Evolutionary conservation across 768 basidiomycete species (phyloP).

Genomic region (Tricholomella constricta): DNA sequence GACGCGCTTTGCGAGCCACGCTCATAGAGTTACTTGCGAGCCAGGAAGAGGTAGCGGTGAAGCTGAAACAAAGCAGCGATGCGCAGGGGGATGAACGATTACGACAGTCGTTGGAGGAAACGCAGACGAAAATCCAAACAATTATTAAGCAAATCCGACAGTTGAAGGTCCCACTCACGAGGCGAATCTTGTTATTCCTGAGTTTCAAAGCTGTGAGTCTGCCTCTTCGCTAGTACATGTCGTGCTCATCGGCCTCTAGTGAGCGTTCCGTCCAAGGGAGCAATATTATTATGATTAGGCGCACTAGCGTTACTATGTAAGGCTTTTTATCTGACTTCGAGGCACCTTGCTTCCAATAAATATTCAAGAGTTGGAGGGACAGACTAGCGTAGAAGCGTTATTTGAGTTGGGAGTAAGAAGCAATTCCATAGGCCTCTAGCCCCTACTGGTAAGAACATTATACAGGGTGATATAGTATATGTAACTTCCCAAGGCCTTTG

Average conservation of each 20-base stretch:
- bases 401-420: too few species aligned
- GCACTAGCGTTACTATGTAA: too few species aligned
- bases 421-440: too few species aligned
- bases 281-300: too few species aligned
- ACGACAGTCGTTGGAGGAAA: slow-evolving; percentile 7
- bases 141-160: slow-evolving; percentile 6
- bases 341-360: too few species aligned
- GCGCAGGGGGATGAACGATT: slow-evolving; percentile 3
- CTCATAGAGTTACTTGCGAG: background rate
- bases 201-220: background rate
- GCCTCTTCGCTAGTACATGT: background rate
- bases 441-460: too few species aligned
- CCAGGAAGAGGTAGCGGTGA: slow-evolving; percentile 2
- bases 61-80: background rate
- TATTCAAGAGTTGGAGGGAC: too few species aligned
- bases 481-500: too few species aligned
- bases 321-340: too few species aligned
- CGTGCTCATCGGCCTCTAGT: background rate
- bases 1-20: background rate
- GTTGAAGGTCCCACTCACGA: slow-evolving; percentile 5
- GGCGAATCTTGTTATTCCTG: slow-evolving; percentile 1
- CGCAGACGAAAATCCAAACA: slow-evolving; percentile 2
- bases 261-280: too few species aligned
- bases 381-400: too few species aligned
- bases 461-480: too few species aligned